phyloP scores from a whole-genome alignment of 2,329 filamentous ascomycete species.

The Penicillium verrucosum region DNA sequence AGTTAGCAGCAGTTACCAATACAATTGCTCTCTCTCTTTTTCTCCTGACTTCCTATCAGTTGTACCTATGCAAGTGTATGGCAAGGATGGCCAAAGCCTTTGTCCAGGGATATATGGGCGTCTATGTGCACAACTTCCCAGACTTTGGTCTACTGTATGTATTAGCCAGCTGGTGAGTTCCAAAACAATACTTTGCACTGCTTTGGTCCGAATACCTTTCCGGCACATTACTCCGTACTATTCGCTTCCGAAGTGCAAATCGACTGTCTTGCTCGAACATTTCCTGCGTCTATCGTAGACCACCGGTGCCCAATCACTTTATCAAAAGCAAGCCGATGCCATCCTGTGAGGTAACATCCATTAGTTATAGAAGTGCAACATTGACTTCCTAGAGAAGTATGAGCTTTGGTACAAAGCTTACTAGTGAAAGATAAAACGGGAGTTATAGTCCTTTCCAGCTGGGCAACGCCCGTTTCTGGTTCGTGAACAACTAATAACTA shows the following conservation, averaged over 20 bases:
- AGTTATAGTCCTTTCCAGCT: no score
- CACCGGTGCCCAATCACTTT: not conserved
- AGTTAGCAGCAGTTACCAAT: no score
- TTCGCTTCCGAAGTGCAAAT: slow-evolving; percentile 33
- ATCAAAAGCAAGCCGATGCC: no score
- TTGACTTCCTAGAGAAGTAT: no score
- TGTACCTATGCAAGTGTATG: not conserved
- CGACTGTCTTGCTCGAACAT: slow-evolving; percentile 26
- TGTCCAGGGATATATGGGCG: slow-evolving; percentile 32
- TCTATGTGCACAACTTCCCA: slow-evolving; percentile 27
- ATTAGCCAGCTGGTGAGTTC: not conserved
- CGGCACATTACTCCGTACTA: slow-evolving; percentile 32
- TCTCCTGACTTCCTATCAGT: no score
- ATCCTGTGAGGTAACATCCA: no score
- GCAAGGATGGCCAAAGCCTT: not conserved
- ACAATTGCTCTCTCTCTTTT: no score
- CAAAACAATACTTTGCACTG: not conserved
- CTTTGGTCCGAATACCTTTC: slow-evolving; percentile 29
- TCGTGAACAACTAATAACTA: no score
- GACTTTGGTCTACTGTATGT: slow-evolving; percentile 24
- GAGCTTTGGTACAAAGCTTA: no score
- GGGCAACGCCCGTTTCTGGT: no score
- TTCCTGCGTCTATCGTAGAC: slow-evolving; percentile 36
- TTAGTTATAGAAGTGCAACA: no score
- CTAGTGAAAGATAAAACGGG: no score